Evolutionary conservation across 345 rosid genomes (phyloP), one percentile per base, ranked within the genome.

Genomic region (Anastatica hierochuntica): DNA sequence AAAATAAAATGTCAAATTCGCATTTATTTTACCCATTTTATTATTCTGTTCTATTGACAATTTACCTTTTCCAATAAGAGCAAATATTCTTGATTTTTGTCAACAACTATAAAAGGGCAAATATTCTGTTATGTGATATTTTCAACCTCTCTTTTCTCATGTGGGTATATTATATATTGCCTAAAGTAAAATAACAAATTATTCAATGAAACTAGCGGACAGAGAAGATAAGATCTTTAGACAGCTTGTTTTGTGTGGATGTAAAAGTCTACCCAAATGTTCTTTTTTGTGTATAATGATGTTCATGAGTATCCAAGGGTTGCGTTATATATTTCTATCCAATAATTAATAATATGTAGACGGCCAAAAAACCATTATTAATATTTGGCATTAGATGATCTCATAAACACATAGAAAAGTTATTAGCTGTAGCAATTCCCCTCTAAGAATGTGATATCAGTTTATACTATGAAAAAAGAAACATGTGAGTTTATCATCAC

Each of bases 301-400:
- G 64, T 57, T 65, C 51, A 36, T 44, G 64, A 58, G 65, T 37
- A 66, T 58, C 54, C 60, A 58, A 58, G 19, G 48, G 53, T 58
- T 58, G 59, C 49, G 29, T 12, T 43, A 6, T 29, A 15, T 53
- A 23, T 26, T 26, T 7, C 16, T 42, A 24, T 41, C n/a, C 13
- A 43, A 27, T 36, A 48, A 36, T 24, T 41, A 31, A 33, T 26
- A n/a, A n/a, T n/a, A n/a, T n/a, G n/a, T n/a, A n/a, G n/a, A 39
- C 60, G 40, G 61, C 61, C 60, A 20, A 30, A 21, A 38, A 13
- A 8, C 6, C 4, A 17, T 27, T 14, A n/a, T 14, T 53, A 19
- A 26, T 62, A 43, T 43, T 27, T 35, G n/a, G 41, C 33, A 53
- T 43, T 53, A 1, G 29, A 44, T 24, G 35, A 52, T 42, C 43